phyloP scores from a whole-genome alignment of 2,329 filamentous ascomycete species.

The Colletotrichum kahawae region DNA sequence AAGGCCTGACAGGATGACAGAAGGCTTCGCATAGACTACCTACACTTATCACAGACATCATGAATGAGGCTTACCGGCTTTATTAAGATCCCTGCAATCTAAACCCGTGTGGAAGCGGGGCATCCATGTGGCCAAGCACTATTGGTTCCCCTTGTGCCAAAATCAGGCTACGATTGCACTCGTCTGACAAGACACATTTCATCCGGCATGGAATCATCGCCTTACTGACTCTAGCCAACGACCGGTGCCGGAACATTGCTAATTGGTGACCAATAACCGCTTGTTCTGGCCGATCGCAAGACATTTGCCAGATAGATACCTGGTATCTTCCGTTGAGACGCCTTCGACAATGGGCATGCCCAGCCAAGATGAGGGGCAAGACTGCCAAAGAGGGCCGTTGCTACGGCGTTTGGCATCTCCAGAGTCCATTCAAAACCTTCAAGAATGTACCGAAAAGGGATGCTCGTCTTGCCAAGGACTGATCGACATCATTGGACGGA shows the following conservation, averaged over 20 bases:
- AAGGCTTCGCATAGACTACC: too few species aligned
- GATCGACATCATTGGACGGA: not conserved
- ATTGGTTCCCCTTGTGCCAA: not conserved
- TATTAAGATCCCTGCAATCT: too few species aligned
- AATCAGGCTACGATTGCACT: not conserved
- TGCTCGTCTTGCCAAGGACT: not conserved
- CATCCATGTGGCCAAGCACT: not conserved
- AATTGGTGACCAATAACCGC: not conserved
- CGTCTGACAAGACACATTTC: not conserved
- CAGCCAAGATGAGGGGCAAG: not conserved
- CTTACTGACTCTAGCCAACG: rapidly evolving
- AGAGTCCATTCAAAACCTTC: not conserved
- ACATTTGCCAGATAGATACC: not conserved
- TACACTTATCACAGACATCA: too few species aligned
- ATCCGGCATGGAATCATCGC: rapidly evolving
- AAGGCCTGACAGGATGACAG: too few species aligned
- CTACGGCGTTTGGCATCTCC: not conserved
- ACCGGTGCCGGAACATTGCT: rapidly evolving
- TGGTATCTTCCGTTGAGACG: not conserved
- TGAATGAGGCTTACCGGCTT: too few species aligned
- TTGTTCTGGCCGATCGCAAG: not conserved
- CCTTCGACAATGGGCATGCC: not conserved
- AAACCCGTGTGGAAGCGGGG: too few species aligned
- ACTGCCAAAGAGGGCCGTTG: not conserved
- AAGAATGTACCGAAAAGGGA: not conserved